Base-by-base conservation (phyloP, 441 rosid species). In the Dalechampia spathulata region DNA sequence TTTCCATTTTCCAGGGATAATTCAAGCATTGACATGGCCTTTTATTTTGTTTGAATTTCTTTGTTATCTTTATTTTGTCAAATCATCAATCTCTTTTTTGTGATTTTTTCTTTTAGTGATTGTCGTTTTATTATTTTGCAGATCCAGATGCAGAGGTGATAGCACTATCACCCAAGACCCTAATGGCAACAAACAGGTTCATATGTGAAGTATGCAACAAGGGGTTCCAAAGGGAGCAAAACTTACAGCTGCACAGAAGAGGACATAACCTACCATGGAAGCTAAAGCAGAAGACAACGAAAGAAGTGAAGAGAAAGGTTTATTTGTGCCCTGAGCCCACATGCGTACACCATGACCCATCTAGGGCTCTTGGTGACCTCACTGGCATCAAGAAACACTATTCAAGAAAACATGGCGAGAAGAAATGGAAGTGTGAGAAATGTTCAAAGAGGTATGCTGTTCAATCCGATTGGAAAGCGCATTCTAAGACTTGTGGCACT, bases 381-480 rank as follows among this genome's bases (percentile, higher is more conserved):
- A 89, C 96, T 15, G 98, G 96, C n/a, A 88, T 92, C 36, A 92
- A 92, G 59, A 92, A 92, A 54, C 96, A 92, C 69, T 92, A 75
- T 64, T 89, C 73, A 10, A 69, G 98, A 36, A 92, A 92, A 70
- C 98, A 92, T 40, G 96, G 98, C 4, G 90, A 84, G 75, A 88
- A 88, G 62, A 89, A 86, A 63, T 91, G 98, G 98, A 86, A 87
- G 79, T 90, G 98, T 20, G 91, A 82, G 42, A 83, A 83, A 66
- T 88, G 98, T 60, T 81, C 95, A 2, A 91, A 91, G 75, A 65
- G 81, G 49, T 91, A 91, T 54, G 98, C 98, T 17, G 98, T 91
- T 53, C 95, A 91, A 54, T 91, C 98, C 9, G 98, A 91, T 74
- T 91, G 92, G 95, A 91, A 91, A 70, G 98, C 98, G 30, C 98